These are phyloP conservation scores for Naematelia encephala DNA, from an alignment of 768 basidiomycete species.

Conservation along the genomic window DNA sequence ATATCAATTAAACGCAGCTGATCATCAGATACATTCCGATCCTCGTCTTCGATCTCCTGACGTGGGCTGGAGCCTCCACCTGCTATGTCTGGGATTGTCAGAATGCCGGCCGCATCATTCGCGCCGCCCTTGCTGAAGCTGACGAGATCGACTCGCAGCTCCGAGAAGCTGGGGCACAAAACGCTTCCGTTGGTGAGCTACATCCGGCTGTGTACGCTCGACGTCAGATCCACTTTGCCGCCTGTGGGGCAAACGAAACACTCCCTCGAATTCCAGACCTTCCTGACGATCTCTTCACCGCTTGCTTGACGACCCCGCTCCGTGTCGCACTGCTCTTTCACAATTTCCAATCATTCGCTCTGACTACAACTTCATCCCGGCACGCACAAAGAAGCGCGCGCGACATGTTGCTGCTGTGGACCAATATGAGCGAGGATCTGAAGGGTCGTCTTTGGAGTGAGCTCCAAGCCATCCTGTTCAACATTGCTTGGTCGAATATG, in stretches of 20 bases:
- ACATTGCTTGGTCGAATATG: conserved; percentile 43
- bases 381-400: conserved; percentile 14
- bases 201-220: conserved; percentile 38
- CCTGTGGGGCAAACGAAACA: conserved; percentile 31
- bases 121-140: conserved; percentile 32
- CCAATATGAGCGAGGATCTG: conserved; percentile 21
- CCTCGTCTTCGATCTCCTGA: conserved; percentile 40
- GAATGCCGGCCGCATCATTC: conserved; percentile 39
- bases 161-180: conserved; percentile 22
- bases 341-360: conserved; percentile 38
- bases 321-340: conserved; percentile 32
- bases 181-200: conserved; percentile 25
- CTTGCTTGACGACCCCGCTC: conserved; percentile 35
- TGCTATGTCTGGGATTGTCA: conserved; percentile 45
- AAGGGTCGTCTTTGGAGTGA: conserved; percentile 32
- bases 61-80: conserved; percentile 40
- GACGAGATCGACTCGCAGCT: conserved; percentile 45
- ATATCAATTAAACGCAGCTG: not conserved
- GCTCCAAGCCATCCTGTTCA: conserved; percentile 33
- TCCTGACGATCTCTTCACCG: conserved; percentile 43
- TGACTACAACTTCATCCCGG: conserved; percentile 19
- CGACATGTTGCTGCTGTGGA: conserved; percentile 32
- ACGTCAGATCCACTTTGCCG: conserved; percentile 43
- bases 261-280: conserved; percentile 33
- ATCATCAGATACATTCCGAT: conserved; percentile 44